Evolutionary conservation across 2,329 filamentous ascomycete species (phyloP).

Genomic region (Penicillium sp.): DNA sequence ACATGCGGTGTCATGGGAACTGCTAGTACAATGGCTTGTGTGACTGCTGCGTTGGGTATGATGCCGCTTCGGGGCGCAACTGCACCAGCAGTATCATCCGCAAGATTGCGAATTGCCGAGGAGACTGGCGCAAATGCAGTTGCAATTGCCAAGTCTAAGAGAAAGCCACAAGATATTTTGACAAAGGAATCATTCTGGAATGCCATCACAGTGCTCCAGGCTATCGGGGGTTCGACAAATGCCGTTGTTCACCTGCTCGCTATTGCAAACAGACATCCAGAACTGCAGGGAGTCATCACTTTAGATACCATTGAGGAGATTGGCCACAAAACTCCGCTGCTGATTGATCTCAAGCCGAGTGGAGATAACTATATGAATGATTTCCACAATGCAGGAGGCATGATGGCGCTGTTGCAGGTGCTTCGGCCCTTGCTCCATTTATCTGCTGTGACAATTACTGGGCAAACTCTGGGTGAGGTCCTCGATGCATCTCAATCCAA

Average conservation of each 20-base stretch:
- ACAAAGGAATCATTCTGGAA: constrained; percentile 53
- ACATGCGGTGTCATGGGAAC: constrained; percentile 61
- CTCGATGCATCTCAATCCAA: constrained; percentile 47
- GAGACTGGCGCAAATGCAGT: constrained; percentile 55
- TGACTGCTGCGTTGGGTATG: constrained; percentile 53
- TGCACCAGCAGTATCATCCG: constrained; percentile 55
- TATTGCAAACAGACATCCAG: constrained; percentile 55
- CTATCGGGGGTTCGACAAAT: constrained; percentile 59
- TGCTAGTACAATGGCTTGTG: constrained; percentile 58
- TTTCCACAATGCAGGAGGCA: constrained; percentile 55
- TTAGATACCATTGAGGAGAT: constrained; percentile 51
- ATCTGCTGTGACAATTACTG: constrained; percentile 48
- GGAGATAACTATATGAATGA: constrained; percentile 58
- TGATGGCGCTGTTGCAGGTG: constrained; percentile 50
- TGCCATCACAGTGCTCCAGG: constrained; percentile 54
- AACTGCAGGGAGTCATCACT: constrained; percentile 47
- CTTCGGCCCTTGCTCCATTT: constrained; percentile 50
- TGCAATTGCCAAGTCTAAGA: constrained; percentile 39
- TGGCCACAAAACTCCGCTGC: constrained; percentile 48
- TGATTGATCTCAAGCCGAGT: constrained; percentile 55
- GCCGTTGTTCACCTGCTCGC: constrained; percentile 56
- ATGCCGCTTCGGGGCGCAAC: constrained; percentile 55
- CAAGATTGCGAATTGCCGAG: constrained; percentile 54
- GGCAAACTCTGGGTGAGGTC: constrained; percentile 49
- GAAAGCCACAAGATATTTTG: constrained; percentile 48